These are phyloP conservation scores for Xylaria digitata DNA, from an alignment of 2,329 filamentous ascomycete genomes.

Conservation along the genomic window DNA sequence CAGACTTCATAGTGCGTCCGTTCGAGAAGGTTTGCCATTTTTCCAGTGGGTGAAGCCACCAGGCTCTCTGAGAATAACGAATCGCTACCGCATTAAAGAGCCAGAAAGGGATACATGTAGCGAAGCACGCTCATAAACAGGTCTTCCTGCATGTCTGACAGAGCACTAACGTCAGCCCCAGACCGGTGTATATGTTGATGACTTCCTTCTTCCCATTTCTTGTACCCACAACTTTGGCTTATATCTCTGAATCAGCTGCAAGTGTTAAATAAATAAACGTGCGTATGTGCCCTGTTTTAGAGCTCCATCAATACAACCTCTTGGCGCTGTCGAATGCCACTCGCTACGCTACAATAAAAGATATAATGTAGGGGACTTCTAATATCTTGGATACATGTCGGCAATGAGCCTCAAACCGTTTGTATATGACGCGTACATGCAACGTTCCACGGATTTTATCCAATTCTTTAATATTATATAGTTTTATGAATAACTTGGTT, in stretches of 20 bases:
- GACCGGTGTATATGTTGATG: not conserved
- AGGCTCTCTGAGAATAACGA: not conserved
- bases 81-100: too few species aligned
- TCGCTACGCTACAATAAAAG: not conserved
- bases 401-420: not conserved
- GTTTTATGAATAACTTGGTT: not conserved
- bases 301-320: not conserved
- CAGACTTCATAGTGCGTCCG: not conserved
- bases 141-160: slow-evolving; percentile 25
- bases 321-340: not conserved
- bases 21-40: not conserved
- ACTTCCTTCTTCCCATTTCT: not conserved
- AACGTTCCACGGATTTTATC: not conserved
- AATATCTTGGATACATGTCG: not conserved
- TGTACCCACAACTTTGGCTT: not conserved
- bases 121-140: slow-evolving; percentile 14
- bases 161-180: slow-evolving; percentile 1
- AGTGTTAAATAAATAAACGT: not conserved
- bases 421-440: not conserved
- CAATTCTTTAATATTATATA: too few species aligned
- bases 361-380: not conserved
- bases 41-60: too few species aligned
- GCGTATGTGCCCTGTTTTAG: too few species aligned
- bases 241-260: not conserved
- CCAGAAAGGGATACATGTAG: slow-evolving; percentile 19